Conservation (phyloP, 192 early-diverging fungal species). For the Coemansia reversa region DNA sequence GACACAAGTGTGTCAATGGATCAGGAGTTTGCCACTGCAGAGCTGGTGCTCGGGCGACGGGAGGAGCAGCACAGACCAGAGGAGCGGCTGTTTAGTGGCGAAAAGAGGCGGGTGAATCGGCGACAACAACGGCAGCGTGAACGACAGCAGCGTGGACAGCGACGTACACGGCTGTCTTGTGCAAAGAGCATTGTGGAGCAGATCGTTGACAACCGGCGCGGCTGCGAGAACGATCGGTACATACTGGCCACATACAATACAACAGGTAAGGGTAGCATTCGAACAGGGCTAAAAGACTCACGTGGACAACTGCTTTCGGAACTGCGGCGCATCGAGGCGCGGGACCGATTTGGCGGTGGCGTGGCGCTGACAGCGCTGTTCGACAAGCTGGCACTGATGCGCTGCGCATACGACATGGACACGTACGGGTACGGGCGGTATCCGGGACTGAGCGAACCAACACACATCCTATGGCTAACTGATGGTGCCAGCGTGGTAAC, state of each 20-base stretch:
- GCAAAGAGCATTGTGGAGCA: slow-evolving; percentile 78
- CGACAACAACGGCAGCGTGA: slow-evolving; percentile 44
- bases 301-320: slow-evolving; percentile 57
- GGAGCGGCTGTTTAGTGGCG: slow-evolving; percentile 42
- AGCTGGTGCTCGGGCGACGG: slow-evolving; percentile 1
- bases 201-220: slow-evolving; percentile 58
- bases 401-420: slow-evolving; percentile 63
- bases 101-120: slow-evolving; percentile 30
- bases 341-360: slow-evolving; percentile 69
- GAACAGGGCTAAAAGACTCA: slow-evolving; percentile 56
- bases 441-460: slow-evolving; percentile 61
- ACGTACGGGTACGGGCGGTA: slow-evolving; percentile 72
- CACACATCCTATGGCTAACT: slow-evolving; percentile 78
- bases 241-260: slow-evolving; percentile 74
- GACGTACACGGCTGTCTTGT: slow-evolving; percentile 59
- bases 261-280: slow-evolving; percentile 20
- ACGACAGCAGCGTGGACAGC: slow-evolving; percentile 6
- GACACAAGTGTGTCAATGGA: slow-evolving; percentile 87
- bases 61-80: slow-evolving; percentile 23
- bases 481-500: slow-evolving; percentile 66
- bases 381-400: slow-evolving; percentile 67
- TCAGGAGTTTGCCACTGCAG: slow-evolving; percentile 33
- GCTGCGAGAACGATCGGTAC: slow-evolving; percentile 68
- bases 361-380: slow-evolving; percentile 65
- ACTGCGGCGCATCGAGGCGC: slow-evolving; percentile 62